phyloP scores from a whole-genome alignment of 1,139 yeast species.

The Komagataea norvegica region DNA sequence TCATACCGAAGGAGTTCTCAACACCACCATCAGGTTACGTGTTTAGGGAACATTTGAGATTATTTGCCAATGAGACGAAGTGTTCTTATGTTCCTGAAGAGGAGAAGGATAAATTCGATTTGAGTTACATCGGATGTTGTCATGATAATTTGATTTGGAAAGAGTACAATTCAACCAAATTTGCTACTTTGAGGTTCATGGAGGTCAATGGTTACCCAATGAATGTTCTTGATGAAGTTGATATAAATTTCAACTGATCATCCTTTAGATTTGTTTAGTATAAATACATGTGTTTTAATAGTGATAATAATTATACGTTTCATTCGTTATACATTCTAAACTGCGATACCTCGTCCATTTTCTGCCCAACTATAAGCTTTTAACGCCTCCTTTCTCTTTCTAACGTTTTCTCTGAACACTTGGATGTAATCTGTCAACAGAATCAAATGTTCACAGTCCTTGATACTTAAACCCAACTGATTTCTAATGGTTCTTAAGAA shows the following conservation, averaged over 20 bases:
- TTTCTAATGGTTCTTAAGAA: conserved; percentile 24
- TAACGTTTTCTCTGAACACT: conserved; percentile 22
- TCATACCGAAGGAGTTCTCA: conserved; percentile 20
- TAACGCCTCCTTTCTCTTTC: conserved; percentile 22
- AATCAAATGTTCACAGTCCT: conserved; percentile 28
- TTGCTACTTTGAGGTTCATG: conserved; percentile 20
- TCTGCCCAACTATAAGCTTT: conserved; percentile 26
- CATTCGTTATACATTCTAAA: too few species aligned
- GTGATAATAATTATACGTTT: too few species aligned
- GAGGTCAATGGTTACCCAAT: conserved; percentile 16
- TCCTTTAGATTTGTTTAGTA: too few species aligned
- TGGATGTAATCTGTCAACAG: conserved; percentile 22
- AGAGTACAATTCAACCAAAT: conserved; percentile 30
- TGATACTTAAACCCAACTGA: conserved; percentile 21
- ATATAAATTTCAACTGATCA: conserved; percentile 12
- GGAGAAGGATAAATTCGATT: conserved; percentile 30
- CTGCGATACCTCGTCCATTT: conserved; percentile 26
- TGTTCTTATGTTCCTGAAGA: conserved; percentile 35
- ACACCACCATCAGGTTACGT: conserved; percentile 22
- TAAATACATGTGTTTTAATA: too few species aligned
- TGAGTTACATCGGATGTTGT: conserved; percentile 34
- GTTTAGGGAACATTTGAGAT: conserved; percentile 31
- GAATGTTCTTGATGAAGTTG: conserved; percentile 23
- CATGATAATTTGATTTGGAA: conserved; percentile 33
- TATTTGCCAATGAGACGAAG: conserved; percentile 31